Evolutionary conservation across 2,329 filamentous ascomycete species (phyloP).

Genomic region (Leptographium procerum): DNA sequence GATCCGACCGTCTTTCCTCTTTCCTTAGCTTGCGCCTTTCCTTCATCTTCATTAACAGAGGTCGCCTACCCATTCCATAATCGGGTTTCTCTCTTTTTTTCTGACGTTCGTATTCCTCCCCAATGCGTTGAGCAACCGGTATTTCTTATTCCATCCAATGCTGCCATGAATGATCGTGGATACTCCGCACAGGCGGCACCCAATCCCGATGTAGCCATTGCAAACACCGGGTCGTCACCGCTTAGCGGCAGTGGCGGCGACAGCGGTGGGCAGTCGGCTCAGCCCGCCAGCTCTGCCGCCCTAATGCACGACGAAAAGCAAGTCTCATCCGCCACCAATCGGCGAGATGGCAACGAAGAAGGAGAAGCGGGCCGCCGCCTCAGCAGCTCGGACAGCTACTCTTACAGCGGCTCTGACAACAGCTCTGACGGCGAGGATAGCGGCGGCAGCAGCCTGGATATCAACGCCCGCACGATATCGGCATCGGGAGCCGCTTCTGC

Average conservation of each 20-base stretch:
- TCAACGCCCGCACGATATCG: neutral
- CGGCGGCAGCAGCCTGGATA: neutral
- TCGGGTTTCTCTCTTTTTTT: too few relatives aligned
- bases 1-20: neutral
- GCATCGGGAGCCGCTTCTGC: neutral
- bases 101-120: too few relatives aligned
- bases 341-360: too few relatives aligned
- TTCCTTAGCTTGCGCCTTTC: neutral
- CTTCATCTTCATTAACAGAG: neutral
- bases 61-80: too few relatives aligned
- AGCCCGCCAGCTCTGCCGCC: neutral
- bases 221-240: neutral
- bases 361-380: neutral
- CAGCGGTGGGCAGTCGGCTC: neutral
- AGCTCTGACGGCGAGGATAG: neutral
- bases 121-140: too few relatives aligned
- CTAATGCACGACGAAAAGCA: neutral
- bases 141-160: constrained; percentile 6
- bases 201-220: neutral
- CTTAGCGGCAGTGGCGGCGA: too few relatives aligned
- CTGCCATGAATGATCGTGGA: constrained; percentile 5
- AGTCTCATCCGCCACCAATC: neutral
- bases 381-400: neutral
- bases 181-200: neutral
- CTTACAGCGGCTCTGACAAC: neutral